phyloP scores from a whole-genome alignment of 345 rosid genomes.

The Mangifera indica region DNA sequence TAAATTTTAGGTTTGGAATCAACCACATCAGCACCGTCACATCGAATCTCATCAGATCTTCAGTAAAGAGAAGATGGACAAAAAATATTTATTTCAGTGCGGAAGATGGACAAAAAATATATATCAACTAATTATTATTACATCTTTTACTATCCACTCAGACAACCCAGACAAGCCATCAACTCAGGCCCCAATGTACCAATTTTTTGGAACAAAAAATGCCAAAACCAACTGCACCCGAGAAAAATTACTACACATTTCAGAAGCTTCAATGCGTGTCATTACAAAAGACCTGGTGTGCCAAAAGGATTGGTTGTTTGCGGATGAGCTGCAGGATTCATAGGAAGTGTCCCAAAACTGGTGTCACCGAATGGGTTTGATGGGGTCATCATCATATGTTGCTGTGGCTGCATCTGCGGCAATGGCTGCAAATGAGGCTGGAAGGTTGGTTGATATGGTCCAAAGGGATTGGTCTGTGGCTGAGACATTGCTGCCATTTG shows the following conservation, averaged over 20 bases:
- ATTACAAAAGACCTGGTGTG: conserved; percentile 62
- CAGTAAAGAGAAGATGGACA: no score
- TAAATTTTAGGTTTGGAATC: no score
- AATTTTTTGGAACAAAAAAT: conserved; percentile 13
- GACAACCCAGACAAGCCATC: conserved; percentile 18
- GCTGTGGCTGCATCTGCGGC: conserved; percentile 39
- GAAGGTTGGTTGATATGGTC: conserved; percentile 52
- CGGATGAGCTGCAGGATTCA: conserved; percentile 37
- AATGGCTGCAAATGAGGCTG: conserved; percentile 25
- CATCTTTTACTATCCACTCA: conserved; percentile 22
- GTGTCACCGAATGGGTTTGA: conserved; percentile 83
- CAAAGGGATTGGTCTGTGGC: conserved; percentile 71
- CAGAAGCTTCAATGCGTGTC: conserved; percentile 1
- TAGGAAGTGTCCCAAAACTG: conserved; percentile 44
- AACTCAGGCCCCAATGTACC: conserved; percentile 29
- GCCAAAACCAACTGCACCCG: conserved; percentile 21
- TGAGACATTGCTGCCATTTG: conserved; percentile 58
- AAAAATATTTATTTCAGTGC: no score
- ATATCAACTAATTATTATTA: not conserved
- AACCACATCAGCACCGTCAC: no score
- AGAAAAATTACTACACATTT: conserved; percentile 12
- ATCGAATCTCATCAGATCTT: no score
- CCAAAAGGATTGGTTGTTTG: conserved; percentile 77
- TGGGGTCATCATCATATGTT: conserved; percentile 41
- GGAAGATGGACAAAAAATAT: no score